Conservation (phyloP, 257 asterid genomes). For the Solanum corneliomulleri region DNA sequence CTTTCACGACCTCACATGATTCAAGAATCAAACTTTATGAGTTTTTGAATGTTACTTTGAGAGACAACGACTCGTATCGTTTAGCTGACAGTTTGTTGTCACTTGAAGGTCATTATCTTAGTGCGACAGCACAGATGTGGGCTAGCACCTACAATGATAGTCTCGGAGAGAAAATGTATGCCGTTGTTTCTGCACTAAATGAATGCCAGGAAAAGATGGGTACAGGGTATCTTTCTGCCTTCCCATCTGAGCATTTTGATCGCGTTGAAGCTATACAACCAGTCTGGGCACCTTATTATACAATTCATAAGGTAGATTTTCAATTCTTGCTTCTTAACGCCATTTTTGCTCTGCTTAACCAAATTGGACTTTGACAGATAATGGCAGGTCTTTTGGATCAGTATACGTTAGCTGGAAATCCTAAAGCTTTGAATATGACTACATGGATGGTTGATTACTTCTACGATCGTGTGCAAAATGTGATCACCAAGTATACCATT, state of each 20-base stretch:
- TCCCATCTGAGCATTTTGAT: conserved; percentile 61
- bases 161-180: conserved; percentile 42
- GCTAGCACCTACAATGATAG: conserved; percentile 72
- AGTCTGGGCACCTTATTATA: conserved; percentile 95
- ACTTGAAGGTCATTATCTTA: conserved; percentile 68
- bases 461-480: conserved; percentile 66
- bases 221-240: conserved; percentile 82
- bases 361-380: conserved; percentile 25
- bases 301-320: conserved; percentile 63
- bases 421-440: conserved; percentile 43
- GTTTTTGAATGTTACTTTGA: not conserved
- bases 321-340: not conserved
- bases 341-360: not conserved
- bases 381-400: conserved; percentile 89
- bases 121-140: conserved; percentile 92
- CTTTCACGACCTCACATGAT: not conserved
- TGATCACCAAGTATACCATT: conserved; percentile 44
- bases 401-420: conserved; percentile 44
- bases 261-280: conserved; percentile 49
- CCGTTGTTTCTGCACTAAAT: conserved; percentile 43
- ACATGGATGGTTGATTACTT: conserved; percentile 78
- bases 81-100: not conserved
- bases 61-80: not conserved
- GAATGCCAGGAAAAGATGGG: conserved; percentile 62
- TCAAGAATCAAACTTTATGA: not conserved